Evolutionary conservation across 441 rosid genomes (phyloP), one percentile per base, ranked within the genome.

Genomic region (Erodium trifolium): DNA sequence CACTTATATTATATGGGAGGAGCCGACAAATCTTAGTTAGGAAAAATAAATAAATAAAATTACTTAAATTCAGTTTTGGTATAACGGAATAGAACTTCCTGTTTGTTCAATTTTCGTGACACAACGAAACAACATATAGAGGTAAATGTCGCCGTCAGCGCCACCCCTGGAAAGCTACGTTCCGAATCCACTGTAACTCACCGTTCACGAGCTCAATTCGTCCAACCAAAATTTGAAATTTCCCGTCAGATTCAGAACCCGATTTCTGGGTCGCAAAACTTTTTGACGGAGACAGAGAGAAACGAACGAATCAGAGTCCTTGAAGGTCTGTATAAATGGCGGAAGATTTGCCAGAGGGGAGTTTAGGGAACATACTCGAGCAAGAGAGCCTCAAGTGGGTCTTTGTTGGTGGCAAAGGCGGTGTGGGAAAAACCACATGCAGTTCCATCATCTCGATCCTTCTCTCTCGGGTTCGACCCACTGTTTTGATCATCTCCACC

Each of bases 351-450:
- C 90, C 96, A 13, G 96, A 88, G 53, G 92, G 86, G 27, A 79
- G 86, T 9, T 66, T 94, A 4, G 79, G 70, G 80, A 94, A 94
- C 87, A 78, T 94, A 19, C 73, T 94, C 68, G 87, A 86, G 14
- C 97, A 91, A 74, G 96, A 94, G 0, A 76, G 79, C 75, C 92
- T 94, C 0, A 91, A 94, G 81, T 94, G 99, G 97, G 96, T 94
- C 1, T 94, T 94, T 75, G 99, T 94, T n/a, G 97, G 99, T 23
- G 99, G 99, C 3, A 93, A 93, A 78, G 99, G 99, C 63, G 99
- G 99, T 35, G 98, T 94, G 0, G 98, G 99, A 39, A 94, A 94
- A 82, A 94, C 99, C 47, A 92, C 97, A 3, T 90, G 99, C 81
- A 94, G 99, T 78, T 94, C 98, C 1, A 87, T 94, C 66, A 76